Evolutionary conservation across 495 filamentous ascomycete genomes (phyloP), one percentile per base, ranked within the genome.

Genomic region (Astrocystis sublimbata): DNA sequence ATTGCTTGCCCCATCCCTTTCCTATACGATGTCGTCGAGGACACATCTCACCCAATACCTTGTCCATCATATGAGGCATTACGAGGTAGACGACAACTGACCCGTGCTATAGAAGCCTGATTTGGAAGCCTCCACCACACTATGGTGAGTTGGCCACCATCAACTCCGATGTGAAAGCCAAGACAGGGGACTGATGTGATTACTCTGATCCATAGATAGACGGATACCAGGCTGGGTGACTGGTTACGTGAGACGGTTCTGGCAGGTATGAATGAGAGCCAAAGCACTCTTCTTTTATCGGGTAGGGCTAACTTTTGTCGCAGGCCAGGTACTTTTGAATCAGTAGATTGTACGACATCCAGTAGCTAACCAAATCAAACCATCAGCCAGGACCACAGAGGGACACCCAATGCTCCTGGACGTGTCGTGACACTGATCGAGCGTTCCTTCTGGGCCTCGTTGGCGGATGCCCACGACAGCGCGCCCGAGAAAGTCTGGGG

Each of bases 111-210:
- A 98, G 93, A 75, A 96, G 92, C 63, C 79, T 98, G 73, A 98
- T 98, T 60, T 98, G 93, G 93, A 98, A 98, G 73, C 93, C 94
- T 24, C 96, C 94, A 50, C 94, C 96, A 52, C 90, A 96, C 71
- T 97, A 88, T 73, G 93, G 94, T 97, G 86, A 58, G 80, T 45
- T 75, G 30, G 43, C 40, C 12, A 21, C 53, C 35, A 12, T n/a
- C 4, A 12, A 24, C 49, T 19, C 30, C 0, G 33, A 41, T 3
- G 15, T 19, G 17, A 17, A 59, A 35, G 19, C 24, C 9, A 40
- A 30, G 49, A 47, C 13, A 10, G 30, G 38, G 17, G 7, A 31
- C 42, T 62, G 42, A 62, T 56, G 40, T 30, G 1, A 21, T 31
- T 40, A 6, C 19, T 47, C 15, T 36, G 6, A 15, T 35, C 30